Base-by-base conservation (phyloP, 2,329 filamentous ascomycete genomes). In the Xylaria hypoxylon region DNA sequence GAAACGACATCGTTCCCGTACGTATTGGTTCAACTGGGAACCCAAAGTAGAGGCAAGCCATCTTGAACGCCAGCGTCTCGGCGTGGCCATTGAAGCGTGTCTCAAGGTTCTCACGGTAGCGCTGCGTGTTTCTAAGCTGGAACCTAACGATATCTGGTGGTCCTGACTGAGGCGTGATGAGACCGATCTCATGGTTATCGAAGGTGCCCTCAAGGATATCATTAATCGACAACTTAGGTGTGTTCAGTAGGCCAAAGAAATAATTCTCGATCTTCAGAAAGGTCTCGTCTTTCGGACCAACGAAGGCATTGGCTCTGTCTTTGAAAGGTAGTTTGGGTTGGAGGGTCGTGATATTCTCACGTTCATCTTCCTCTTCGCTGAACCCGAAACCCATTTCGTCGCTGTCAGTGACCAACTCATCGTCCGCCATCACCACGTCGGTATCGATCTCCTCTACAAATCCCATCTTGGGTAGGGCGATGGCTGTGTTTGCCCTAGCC, bases 41-140 rank as follows among this genome's bases (percentile, higher is more conserved):
- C 0, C 83, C 83, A 65, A 84, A 85, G 71, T 81, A 84, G 50
- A 83, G 74, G 75, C 84, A 78, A 0, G 82, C 75, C 63, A 86
- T 64, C 70, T 83, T 84, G n/a, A 79, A 77, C 2, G 76, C 75
- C 17, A 83, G 62, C 1, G 75, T 74, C 4, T 74, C 67, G 1
- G 65, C 26, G 7, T 75, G 65, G 5, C 64, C 72, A 10, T 72
- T 73, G 64, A 82, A 81, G 0, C 76, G 74, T 1, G 69, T 71
- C 3, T 67, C 31, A 3, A 82, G 68, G 17, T 81, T 70, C 0
- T 64, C 35, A 3, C 70, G 31, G 68, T 79, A 82, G 11, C 74
- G 72, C 19, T 63, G 31, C 0, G 76, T 70, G 62, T 79, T 77
- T 11, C 69, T 62, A 19, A 70, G 67, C 63, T 83, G 81, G 44